Percentiles rank a stretch among this genome's conserved stretches.
Evolutionary conservation across 352 stramenopile species (phyloP).

Genomic region (Phytophthora tubulina): DNA sequence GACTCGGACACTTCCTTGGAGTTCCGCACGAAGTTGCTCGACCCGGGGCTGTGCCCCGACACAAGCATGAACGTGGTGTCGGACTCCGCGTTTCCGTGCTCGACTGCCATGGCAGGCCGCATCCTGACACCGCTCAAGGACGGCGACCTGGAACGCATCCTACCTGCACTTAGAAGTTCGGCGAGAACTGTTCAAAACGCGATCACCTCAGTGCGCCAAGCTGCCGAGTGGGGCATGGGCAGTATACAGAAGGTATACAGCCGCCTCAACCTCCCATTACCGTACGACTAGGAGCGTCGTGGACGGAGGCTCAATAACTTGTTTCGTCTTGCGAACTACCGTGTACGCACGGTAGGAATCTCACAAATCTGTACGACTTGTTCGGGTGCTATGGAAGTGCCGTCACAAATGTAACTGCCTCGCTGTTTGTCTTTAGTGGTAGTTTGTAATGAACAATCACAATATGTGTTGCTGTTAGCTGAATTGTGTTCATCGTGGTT

Average conservation of each 20-base stretch:
- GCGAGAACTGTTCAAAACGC: background rate
- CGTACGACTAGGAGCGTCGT: background rate
- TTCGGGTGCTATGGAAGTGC: background rate
- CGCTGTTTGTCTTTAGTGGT: too few relatives aligned
- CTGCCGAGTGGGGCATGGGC: background rate
- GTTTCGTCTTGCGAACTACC: conserved; percentile 12
- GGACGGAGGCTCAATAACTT: background rate
- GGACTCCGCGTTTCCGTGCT: conserved; percentile 9
- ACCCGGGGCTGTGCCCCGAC: conserved; percentile 16
- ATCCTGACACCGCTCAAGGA: too few relatives aligned
- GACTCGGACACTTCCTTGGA: too few relatives aligned
- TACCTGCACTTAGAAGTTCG: conserved; percentile 3
- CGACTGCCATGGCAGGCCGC: background rate
- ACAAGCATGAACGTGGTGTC: background rate
- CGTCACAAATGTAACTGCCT: background rate
- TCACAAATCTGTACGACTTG: conserved; percentile 9
- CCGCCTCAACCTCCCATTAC: background rate
- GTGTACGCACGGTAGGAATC: background rate
- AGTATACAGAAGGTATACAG: too few relatives aligned
- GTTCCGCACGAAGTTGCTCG: background rate
- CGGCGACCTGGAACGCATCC: too few relatives aligned
- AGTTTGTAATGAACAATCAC: too few relatives aligned
- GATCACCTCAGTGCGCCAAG: conserved; percentile 7
- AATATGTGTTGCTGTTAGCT: too few relatives aligned
- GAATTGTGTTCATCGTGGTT: too few relatives aligned